Percentiles rank a stretch among this genome's conserved stretches.
Evolutionary conservation across 2,329 filamentous ascomycete genomes (phyloP).

Genomic region (Zarea fungicola): DNA sequence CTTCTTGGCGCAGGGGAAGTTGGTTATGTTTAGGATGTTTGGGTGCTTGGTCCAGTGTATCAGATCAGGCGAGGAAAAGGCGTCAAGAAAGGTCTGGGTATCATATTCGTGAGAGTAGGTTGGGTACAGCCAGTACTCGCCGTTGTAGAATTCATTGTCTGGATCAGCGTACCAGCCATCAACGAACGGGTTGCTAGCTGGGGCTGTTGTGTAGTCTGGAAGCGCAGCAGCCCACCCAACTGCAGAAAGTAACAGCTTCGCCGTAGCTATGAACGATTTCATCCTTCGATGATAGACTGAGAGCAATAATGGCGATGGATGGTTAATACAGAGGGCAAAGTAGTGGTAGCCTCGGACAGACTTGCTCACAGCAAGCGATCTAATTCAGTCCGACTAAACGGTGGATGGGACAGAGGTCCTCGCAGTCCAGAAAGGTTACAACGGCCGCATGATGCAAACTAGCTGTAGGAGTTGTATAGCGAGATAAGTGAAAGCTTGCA

Average conservation of each 20-base stretch:
- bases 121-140: conserved; percentile 43
- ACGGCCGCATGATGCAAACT: conserved; percentile 8
- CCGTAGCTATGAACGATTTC: neutral
- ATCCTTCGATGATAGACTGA: neutral
- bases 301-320: neutral
- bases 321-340: too few species aligned
- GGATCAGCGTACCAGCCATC: conserved; percentile 48
- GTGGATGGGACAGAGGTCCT: neutral
- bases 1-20: conserved; percentile 36
- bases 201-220: conserved; percentile 34
- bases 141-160: conserved; percentile 41
- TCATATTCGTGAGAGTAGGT: conserved; percentile 40
- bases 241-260: neutral
- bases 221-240: neutral
- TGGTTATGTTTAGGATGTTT: conserved; percentile 31
- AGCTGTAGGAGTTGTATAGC: conserved; percentile 8
- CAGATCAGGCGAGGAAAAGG: conserved; percentile 45
- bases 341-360: too few species aligned
- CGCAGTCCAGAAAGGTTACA: neutral
- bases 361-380: too few species aligned
- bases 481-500: too few species aligned
- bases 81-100: conserved; percentile 44
- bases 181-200: conserved; percentile 43
- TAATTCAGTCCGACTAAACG: neutral
- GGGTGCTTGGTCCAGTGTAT: conserved; percentile 43